Conservation (phyloP, 2,329 filamentous ascomycete genomes). For the Helminthosporium solani region DNA sequence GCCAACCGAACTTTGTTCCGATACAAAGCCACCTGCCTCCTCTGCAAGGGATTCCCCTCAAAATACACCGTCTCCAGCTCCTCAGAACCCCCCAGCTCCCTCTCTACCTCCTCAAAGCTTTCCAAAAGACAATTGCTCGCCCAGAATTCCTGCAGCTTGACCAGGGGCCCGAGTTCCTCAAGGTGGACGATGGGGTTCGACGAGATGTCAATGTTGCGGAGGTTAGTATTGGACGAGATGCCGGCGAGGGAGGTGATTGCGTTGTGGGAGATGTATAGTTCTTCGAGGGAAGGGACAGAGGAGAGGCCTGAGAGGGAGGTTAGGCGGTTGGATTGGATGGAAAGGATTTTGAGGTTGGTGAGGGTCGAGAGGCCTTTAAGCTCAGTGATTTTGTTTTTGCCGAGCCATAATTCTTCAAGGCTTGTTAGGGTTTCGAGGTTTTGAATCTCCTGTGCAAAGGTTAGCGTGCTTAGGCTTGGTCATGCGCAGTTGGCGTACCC, state of each 20-base stretch:
- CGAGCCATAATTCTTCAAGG: conserved; percentile 89
- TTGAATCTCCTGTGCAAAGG: conserved; percentile 63
- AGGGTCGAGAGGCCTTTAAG: conserved; percentile 74
- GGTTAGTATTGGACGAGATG: conserved; percentile 50
- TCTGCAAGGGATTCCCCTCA: conserved; percentile 89
- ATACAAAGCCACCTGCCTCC: conserved; percentile 77
- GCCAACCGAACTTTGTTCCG: conserved; percentile 89
- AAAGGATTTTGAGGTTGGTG: conserved; percentile 79
- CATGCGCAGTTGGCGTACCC: conserved; percentile 37
- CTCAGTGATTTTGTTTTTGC: conserved; percentile 93
- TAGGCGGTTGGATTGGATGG: conserved; percentile 93
- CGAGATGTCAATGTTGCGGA: conserved; percentile 83
- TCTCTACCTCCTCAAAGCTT: conserved; percentile 81
- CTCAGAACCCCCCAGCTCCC: conserved; percentile 74
- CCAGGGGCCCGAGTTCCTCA: conserved; percentile 67
- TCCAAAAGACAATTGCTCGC: conserved; percentile 82
- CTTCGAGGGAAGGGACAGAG: conserved; percentile 75
- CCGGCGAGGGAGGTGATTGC: conserved; percentile 76
- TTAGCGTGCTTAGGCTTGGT: too few species aligned
- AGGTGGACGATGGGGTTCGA: conserved; percentile 81
- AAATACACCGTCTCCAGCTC: conserved; percentile 89
- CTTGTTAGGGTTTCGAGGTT: conserved; percentile 76
- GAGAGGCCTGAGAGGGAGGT: conserved; percentile 73
- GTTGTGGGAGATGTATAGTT: conserved; percentile 96
- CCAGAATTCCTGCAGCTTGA: conserved; percentile 85